Percentiles rank a stretch among this genome's conserved stretches.
Evolutionary conservation across 441 rosid species (phyloP).

Genomic region (Capsella rubella): DNA sequence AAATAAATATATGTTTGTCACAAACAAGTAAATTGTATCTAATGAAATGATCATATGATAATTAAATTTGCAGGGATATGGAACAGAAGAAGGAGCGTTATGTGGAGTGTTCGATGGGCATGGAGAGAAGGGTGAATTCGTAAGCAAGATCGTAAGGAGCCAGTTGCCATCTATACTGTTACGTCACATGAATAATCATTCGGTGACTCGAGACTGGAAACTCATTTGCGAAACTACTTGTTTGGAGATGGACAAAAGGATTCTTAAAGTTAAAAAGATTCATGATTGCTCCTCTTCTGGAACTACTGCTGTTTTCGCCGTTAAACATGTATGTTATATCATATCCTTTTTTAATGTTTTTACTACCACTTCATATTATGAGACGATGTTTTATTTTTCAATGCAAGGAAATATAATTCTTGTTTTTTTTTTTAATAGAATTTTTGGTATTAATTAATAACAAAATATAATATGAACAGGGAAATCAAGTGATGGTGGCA

Average conservation of each 20-base stretch:
- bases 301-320: constrained; percentile 76
- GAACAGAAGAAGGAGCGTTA: constrained; percentile 59
- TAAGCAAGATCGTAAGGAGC: constrained; percentile 74
- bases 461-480: constrained; percentile 46
- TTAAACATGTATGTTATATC: constrained; percentile 58
- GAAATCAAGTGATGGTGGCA: constrained; percentile 74
- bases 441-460: not conserved
- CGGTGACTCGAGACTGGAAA: constrained; percentile 39
- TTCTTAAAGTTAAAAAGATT: constrained; percentile 62
- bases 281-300: constrained; percentile 78
- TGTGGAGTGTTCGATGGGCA: constrained; percentile 93
- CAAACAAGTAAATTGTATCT: not conserved
- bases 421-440: not conserved
- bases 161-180: constrained; percentile 68
- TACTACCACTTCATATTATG: not conserved
- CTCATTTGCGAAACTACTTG: constrained; percentile 68
- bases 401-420: not conserved
- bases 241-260: constrained; percentile 74
- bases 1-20: not conserved
- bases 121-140: constrained; percentile 75
- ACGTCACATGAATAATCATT: constrained; percentile 52
- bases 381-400: not conserved
- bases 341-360: not conserved
- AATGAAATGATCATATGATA: not conserved
- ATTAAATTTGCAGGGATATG: constrained; percentile 58